Percentiles rank a stretch among this genome's conserved stretches.
Conservation (phyloP, 306 rosid genomes). For the Glycyrrhiza uralensis region DNA sequence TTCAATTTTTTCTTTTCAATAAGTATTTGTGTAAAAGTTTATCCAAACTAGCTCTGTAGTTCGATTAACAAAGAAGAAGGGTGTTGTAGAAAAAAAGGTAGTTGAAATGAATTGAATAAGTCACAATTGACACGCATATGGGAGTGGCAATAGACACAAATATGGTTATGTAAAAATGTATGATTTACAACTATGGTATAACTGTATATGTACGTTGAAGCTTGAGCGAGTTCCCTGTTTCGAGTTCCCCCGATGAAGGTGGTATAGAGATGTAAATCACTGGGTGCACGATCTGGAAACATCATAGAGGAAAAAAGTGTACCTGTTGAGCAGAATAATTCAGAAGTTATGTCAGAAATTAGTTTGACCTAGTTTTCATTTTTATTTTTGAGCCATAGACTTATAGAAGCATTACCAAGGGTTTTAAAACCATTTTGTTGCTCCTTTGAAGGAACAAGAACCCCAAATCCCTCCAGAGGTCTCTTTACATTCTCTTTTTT, state of each 20-base stretch:
- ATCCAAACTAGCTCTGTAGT: no score
- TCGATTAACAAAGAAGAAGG: not conserved
- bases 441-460: conserved; percentile 90
- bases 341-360: conserved; percentile 19
- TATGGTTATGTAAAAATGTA: conserved; percentile 2
- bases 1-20: no score
- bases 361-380: not conserved
- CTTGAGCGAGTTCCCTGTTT: conserved; percentile 71
- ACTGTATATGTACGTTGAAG: conserved; percentile 60
- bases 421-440: conserved; percentile 75
- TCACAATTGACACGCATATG: not conserved
- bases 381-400: conserved; percentile 13
- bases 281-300: conserved; percentile 96
- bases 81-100: not conserved
- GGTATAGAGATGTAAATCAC: conserved; percentile 70
- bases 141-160: not conserved
- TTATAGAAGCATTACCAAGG: conserved; percentile 63
- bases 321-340: conserved; percentile 48
- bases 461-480: conserved; percentile 96
- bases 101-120: not conserved
- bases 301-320: conserved; percentile 91
- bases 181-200: conserved; percentile 14
- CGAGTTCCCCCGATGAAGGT: conserved; percentile 84
- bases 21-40: no score
- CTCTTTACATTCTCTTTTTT: conserved; percentile 73